Percentiles rank a stretch among this genome's conserved stretches.
phyloP scores from a whole-genome alignment of 805 yeast genomes.

The Ogataea salicorniae region DNA sequence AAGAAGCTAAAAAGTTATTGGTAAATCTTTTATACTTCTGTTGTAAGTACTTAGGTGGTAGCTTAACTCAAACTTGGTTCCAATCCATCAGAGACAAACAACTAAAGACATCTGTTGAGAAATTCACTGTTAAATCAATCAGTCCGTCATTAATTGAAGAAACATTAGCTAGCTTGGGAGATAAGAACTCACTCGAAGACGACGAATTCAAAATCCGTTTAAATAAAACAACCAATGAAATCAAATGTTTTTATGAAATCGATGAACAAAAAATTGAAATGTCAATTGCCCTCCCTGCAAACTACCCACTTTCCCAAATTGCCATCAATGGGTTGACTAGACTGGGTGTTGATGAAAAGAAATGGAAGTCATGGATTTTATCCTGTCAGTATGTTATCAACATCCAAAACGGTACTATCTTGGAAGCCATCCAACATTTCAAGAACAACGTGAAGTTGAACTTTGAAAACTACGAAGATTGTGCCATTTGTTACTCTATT shows the following conservation, averaged over 20 bases:
- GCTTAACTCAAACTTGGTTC: conserved; percentile 64
- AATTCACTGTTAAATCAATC: conserved; percentile 53
- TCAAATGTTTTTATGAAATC: conserved; percentile 66
- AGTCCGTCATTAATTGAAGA: conserved; percentile 59
- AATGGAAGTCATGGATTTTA: conserved; percentile 93
- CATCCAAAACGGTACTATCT: conserved; percentile 65
- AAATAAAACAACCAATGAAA: conserved; percentile 57
- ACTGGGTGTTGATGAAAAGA: conserved; percentile 84
- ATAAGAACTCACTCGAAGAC: conserved; percentile 27
- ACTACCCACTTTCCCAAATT: conserved; percentile 75
- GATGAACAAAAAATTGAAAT: conserved; percentile 88
- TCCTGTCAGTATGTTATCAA: conserved; percentile 83
- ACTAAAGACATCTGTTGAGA: conserved; percentile 53
- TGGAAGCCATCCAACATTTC: conserved; percentile 63
- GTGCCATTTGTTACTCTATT: conserved; percentile 94
- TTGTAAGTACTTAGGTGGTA: conserved; percentile 53
- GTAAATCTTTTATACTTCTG: conserved; percentile 48
- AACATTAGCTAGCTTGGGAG: conserved; percentile 40
- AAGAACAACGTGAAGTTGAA: conserved; percentile 74
- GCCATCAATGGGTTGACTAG: conserved; percentile 71
- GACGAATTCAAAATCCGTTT: conserved; percentile 55
- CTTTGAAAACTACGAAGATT: conserved; percentile 91
- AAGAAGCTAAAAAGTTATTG: conserved; percentile 37
- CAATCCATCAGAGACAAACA: conserved; percentile 63
- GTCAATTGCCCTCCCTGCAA: conserved; percentile 63